These are phyloP conservation scores for Colletotrichum sidae DNA, from an alignment of 2,329 filamentous ascomycete genomes.

Conservation along the genomic window DNA sequence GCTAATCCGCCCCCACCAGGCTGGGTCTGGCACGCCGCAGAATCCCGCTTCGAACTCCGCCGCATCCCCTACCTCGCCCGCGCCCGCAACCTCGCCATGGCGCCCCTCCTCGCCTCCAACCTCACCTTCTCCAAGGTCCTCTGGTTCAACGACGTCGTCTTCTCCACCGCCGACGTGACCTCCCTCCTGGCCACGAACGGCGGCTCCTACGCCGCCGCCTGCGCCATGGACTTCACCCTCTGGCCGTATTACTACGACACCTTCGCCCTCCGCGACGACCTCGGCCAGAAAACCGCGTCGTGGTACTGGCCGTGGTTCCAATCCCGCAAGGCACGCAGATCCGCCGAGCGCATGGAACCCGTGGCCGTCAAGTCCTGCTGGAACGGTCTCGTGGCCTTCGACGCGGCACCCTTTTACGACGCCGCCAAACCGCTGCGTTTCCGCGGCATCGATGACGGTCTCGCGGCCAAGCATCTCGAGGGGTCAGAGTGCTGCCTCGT, in stretches of 20 bases:
- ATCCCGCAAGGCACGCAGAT: constrained; percentile 51
- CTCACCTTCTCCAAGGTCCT: constrained; percentile 66
- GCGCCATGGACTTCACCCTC: constrained; percentile 68
- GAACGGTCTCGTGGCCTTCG: constrained; percentile 65
- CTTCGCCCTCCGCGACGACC: constrained; percentile 63
- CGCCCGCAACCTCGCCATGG: constrained; percentile 72
- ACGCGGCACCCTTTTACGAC: constrained; percentile 51
- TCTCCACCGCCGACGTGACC: constrained; percentile 62
- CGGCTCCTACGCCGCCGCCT: constrained; percentile 69
- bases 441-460: constrained; percentile 70
- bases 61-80: constrained; percentile 76
- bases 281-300: constrained; percentile 63
- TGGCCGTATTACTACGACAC: constrained; percentile 56
- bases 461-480: constrained; percentile 65
- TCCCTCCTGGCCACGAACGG: constrained; percentile 64
- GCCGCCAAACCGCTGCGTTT: constrained; percentile 60
- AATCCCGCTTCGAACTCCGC: constrained; percentile 65
- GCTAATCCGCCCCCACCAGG: constrained; percentile 57
- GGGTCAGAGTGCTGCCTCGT: constrained; percentile 73
- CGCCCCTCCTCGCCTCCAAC: constrained; percentile 62
- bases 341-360: constrained; percentile 59
- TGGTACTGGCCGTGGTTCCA: constrained; percentile 71
- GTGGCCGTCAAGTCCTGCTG: constrained; percentile 73
- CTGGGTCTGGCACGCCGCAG: constrained; percentile 69
- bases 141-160: constrained; percentile 72